These are phyloP conservation scores for Dendrobium nobile DNA, from an alignment of 106 monocot species.

Conservation along the genomic window DNA sequence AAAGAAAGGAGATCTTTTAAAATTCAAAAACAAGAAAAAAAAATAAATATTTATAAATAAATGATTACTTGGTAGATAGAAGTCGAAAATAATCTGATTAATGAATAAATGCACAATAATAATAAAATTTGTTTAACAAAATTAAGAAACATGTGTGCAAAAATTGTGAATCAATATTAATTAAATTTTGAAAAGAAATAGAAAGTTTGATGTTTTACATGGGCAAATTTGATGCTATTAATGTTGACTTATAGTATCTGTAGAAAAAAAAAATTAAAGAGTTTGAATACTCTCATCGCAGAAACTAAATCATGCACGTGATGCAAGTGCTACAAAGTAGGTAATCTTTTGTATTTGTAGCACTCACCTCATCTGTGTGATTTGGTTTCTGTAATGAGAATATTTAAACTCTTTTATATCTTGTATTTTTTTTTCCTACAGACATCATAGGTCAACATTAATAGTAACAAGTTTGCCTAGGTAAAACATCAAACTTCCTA, in stretches of 20 bases:
- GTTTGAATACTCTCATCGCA: not conserved
- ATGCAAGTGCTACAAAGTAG: not conserved
- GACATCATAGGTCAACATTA: slow-evolving; percentile 92
- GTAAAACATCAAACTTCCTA: slow-evolving; percentile 21
- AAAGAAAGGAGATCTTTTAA: not conserved
- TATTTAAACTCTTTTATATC: not conserved
- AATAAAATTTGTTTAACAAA: not conserved
- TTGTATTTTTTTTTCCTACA: slow-evolving; percentile 21
- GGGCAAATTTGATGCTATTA: slow-evolving; percentile 85
- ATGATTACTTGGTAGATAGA: slow-evolving; percentile 65
- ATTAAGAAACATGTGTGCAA: not conserved
- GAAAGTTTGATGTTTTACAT: slow-evolving; percentile 31
- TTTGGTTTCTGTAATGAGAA: not conserved
- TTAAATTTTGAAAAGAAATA: not conserved
- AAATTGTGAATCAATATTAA: not conserved
- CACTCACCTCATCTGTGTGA: not conserved
- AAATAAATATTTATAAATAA: not conserved
- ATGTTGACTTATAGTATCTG: slow-evolving; percentile 92
- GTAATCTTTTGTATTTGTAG: no score
- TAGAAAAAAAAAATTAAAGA: slow-evolving; percentile 5
- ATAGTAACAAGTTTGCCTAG: slow-evolving; percentile 90
- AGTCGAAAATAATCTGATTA: slow-evolving; percentile 10
- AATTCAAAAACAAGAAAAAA: not conserved
- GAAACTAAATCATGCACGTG: not conserved
- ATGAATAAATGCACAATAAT: not conserved